Evolutionary conservation across 441 rosid genomes (phyloP).

Genomic region (Melastoma candidum): DNA sequence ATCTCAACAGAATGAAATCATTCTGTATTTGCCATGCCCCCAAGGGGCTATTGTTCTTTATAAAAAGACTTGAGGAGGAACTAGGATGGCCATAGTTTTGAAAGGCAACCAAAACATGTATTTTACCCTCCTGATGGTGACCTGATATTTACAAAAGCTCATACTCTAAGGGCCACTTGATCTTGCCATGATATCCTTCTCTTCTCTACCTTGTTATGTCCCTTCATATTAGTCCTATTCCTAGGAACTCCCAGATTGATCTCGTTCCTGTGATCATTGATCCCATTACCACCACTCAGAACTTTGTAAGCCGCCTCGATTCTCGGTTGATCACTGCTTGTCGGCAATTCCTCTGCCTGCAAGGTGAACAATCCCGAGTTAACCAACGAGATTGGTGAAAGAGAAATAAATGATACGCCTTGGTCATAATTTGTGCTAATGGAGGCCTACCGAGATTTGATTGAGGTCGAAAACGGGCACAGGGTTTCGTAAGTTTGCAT

Average conservation of each 20-base stretch:
- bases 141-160: background rate
- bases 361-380: too few relatives aligned
- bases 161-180: conserved; percentile 2
- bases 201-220: background rate
- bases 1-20: too few relatives aligned
- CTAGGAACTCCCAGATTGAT: background rate
- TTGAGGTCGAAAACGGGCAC: background rate
- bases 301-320: background rate
- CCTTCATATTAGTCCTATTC: background rate
- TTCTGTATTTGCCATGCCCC: too few relatives aligned
- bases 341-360: conserved; percentile 1
- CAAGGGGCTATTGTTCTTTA: too few relatives aligned
- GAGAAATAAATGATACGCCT: too few relatives aligned
- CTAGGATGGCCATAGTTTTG: too few relatives aligned
- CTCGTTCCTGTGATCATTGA: background rate
- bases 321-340: background rate
- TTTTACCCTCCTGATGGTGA: too few relatives aligned
- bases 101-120: too few relatives aligned
- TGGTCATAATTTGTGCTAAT: too few relatives aligned
- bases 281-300: background rate
- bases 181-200: conserved; percentile 2
- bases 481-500: background rate
- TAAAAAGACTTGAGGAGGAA: too few relatives aligned
- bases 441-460: too few relatives aligned
- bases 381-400: too few relatives aligned